These are phyloP conservation scores for Sarocladiaceae sp. DNA, from an alignment of 2,329 filamentous ascomycete species.

Conservation along the genomic window DNA sequence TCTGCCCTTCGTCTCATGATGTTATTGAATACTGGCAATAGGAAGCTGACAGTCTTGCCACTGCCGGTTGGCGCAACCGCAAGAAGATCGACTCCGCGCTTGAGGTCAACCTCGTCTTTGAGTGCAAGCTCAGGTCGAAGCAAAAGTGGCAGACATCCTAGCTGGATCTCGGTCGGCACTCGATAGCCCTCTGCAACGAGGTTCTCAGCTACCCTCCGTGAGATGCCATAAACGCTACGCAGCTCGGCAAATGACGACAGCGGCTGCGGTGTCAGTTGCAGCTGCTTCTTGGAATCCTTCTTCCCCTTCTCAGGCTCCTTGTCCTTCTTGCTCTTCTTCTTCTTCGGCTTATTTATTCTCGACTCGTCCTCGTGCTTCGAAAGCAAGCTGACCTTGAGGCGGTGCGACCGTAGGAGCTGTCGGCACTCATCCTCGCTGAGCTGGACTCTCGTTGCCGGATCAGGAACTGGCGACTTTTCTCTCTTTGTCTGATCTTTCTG, in stretches of 20 bases:
- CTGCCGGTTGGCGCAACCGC: slow-evolving; percentile 92
- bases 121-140: slow-evolving; percentile 51
- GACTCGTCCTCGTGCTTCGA: slow-evolving; percentile 39
- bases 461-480: not conserved
- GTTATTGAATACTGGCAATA: slow-evolving; percentile 78
- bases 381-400: slow-evolving; percentile 78
- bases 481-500: slow-evolving; percentile 12
- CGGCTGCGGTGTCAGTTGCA: slow-evolving; percentile 78
- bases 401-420: slow-evolving; percentile 69
- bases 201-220: slow-evolving; percentile 68
- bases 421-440: slow-evolving; percentile 66
- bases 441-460: slow-evolving; percentile 21
- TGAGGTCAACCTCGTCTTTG: slow-evolving; percentile 27
- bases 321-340: slow-evolving; percentile 43
- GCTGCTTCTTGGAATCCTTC: slow-evolving; percentile 49
- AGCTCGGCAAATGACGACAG: slow-evolving; percentile 72
- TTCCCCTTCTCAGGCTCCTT: slow-evolving; percentile 38
- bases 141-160: slow-evolving; percentile 76
- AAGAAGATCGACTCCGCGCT: slow-evolving; percentile 61
- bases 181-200: slow-evolving; percentile 77
- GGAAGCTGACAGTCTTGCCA: slow-evolving; percentile 89
- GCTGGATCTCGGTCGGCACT: slow-evolving; percentile 87
- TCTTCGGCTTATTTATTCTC: slow-evolving; percentile 50
- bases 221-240: slow-evolving; percentile 64
- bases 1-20: slow-evolving; percentile 54